Conservation (phyloP, 352 stramenopile species). For the Aphanomyces invadans region DNA sequence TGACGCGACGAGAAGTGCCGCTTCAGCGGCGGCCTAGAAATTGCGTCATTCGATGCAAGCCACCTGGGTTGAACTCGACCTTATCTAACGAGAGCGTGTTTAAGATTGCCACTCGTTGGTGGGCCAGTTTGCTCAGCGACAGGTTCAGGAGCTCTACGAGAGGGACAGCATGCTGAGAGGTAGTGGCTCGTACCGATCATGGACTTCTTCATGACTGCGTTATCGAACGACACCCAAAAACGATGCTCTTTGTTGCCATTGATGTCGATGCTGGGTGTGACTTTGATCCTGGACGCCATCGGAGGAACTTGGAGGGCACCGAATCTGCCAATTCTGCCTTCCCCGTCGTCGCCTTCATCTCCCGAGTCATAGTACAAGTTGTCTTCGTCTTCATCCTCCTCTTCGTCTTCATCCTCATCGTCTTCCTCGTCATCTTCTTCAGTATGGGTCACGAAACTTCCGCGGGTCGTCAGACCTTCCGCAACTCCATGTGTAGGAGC, state of each 20-base stretch:
- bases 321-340: slow-evolving; percentile 25
- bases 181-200: slow-evolving; percentile 43
- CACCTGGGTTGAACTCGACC: no score
- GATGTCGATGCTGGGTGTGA: slow-evolving; percentile 26
- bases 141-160: slow-evolving; percentile 62
- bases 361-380: slow-evolving; percentile 48
- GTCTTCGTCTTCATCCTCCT: slow-evolving; percentile 31
- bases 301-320: slow-evolving; percentile 28
- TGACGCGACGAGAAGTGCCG: not conserved
- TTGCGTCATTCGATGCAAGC: not conserved
- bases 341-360: slow-evolving; percentile 31
- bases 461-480: no score
- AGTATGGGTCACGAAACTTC: no score
- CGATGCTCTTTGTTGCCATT: slow-evolving; percentile 27
- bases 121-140: slow-evolving; percentile 50
- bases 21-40: slow-evolving; percentile 2
- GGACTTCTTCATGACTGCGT: slow-evolving; percentile 51
- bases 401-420: slow-evolving; percentile 31
- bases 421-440: slow-evolving; percentile 22
- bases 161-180: not conserved
- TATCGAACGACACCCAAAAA: slow-evolving; percentile 67
- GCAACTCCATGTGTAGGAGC: no score
- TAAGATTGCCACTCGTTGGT: slow-evolving; percentile 44
- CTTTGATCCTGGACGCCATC: slow-evolving; percentile 45
- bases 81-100: slow-evolving; percentile 38